Percentiles rank a stretch among this genome's conserved stretches.
Evolutionary conservation across 1,284 basidiomycete species (phyloP).

Genomic region (Pseudozyma tsukubaensis): DNA sequence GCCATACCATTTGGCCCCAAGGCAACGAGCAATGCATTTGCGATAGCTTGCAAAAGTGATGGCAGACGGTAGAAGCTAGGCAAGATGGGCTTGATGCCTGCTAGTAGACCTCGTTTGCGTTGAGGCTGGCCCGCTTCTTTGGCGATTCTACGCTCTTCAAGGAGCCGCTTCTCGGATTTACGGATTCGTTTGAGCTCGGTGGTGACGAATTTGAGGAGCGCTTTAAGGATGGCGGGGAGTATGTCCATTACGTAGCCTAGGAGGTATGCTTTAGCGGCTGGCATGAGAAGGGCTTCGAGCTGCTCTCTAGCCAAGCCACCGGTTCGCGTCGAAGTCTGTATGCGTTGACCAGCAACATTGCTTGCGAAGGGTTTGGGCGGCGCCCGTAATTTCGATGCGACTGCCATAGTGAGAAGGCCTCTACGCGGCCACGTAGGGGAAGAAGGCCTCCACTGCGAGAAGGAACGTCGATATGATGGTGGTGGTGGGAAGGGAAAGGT

Average conservation of each 20-base stretch:
- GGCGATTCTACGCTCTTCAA: conserved; percentile 38
- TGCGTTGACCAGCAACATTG: conserved; percentile 10
- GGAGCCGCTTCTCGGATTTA: conserved; percentile 28
- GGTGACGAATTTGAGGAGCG: conserved; percentile 49
- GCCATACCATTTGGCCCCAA: conserved; percentile 55
- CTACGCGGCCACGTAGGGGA: not conserved
- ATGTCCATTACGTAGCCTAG: conserved; percentile 61
- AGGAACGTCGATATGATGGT: not conserved
- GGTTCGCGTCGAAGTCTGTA: conserved; percentile 1
- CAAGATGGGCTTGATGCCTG: conserved; percentile 24
- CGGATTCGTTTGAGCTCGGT: conserved; percentile 44
- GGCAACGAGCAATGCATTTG: conserved; percentile 31
- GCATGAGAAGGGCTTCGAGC: conserved; percentile 50
- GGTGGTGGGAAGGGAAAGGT: not conserved
- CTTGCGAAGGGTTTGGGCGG: conserved; percentile 3
- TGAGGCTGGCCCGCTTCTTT: conserved; percentile 17
- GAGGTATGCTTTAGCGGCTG: conserved; percentile 56
- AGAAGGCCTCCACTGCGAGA: not conserved
- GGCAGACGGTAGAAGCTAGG: conserved; percentile 36
- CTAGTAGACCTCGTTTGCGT: conserved; percentile 9
- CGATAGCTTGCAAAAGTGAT: conserved; percentile 26
- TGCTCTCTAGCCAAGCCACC: conserved; percentile 9
- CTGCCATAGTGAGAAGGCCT: conserved; percentile 10
- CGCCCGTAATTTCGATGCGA: conserved; percentile 2
- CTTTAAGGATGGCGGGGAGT: conserved; percentile 60